Evolutionary conservation across 139 green algal genomes (phyloP), one percentile per base, ranked within the genome.

Genomic region (Eudorina sp.): DNA sequence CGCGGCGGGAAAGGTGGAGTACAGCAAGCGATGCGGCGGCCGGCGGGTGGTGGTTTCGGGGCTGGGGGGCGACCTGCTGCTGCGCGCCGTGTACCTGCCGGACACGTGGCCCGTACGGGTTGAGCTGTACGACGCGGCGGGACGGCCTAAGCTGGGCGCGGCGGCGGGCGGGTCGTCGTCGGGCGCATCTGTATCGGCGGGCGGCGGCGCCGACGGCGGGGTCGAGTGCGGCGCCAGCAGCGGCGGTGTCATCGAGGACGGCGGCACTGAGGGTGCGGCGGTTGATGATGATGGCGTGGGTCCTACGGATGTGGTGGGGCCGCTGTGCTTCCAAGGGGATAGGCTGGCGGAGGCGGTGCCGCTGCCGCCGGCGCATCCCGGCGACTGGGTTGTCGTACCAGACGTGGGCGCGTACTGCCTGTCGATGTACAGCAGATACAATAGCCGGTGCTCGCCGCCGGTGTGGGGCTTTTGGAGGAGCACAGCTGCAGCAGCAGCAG

Each of bases 301-400:
- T n/a, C 31, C 83, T 23, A 86, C 85, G 34, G 90, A 93, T 31
- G 58, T 93, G 31, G 90, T 89, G 34, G 90, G 90, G 3, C 90
- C 90, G 16, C 58, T 93, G 76, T 93, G 90, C 83, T 93, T 93
- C 68, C 90, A 93, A 75, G 90, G 88, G 0, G 90, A 92, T 77
- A n/a, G 82, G 11, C 45, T 92, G 53, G 90, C 86, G 21, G 75
- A 84, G 58, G 85, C 60, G 60, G 31, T 60, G 45, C 38, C 41
- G 31, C 83, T 93, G 90, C 87, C 87, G 58, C 48, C 69, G 19
- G 76, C 60, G 3, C 43, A 77, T 18, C 78, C 82, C 29, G 90
- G 90, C 0, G 90, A 93, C 68, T 89, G 51, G 45, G 66, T 93
- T 34, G 43, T 91, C 53, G 90, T 91, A 41, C 75, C 74, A 4